Evolutionary conservation across 1,284 basidiomycete species (phyloP), one percentile per base, ranked within the genome.

Genomic region (Microbotryomycetes sp.): DNA sequence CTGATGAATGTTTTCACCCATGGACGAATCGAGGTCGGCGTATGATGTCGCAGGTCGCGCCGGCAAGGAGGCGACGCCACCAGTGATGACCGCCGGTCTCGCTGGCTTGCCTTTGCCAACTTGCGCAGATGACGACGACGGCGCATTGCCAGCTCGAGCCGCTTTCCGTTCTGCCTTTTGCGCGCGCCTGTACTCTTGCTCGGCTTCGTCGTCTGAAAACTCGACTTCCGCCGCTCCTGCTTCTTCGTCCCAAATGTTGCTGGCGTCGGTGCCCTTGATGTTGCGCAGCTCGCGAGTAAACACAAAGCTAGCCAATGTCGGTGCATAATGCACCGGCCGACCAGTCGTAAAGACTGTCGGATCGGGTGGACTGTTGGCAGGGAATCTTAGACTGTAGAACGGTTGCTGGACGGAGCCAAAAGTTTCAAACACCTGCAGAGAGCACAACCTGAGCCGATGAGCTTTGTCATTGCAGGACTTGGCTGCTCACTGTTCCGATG

Each of bases 231-330:
- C 83, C 15, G 88, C 89, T 3, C 79, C 86, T 1, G 88, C 86
- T 72, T 93, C 90, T 75, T 93, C 90, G 70, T 93, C 91, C 69
- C 89, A 84, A 6, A 90, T 80, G 73, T 93, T 93, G 73, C 88
- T 91, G n/a, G 91, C 90, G 69, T 93, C 90, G 70, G 88, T 91
- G 45, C 90, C 91, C 72, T 85, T 90, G 5, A 76, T 73, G 62
- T 80, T 80, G 26, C 71, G 68, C 45, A 93, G 80, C 54, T 83
- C 81, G 49, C 80, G 78, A 11, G 90, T 79, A 71, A 88, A 88
- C 41, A 92, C 85, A 69, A 89, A 90, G 52, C 81, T 81, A 75
- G 88, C 90, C 49, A 83, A 82, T 28, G 78, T 75, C 1, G 89
- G 89, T 30, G 89, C 81, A 73, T 91, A 89, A 74, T 83, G 91